phyloP scores from a whole-genome alignment of 2,329 filamentous ascomycete genomes.

The Colletotrichum sojae region DNA sequence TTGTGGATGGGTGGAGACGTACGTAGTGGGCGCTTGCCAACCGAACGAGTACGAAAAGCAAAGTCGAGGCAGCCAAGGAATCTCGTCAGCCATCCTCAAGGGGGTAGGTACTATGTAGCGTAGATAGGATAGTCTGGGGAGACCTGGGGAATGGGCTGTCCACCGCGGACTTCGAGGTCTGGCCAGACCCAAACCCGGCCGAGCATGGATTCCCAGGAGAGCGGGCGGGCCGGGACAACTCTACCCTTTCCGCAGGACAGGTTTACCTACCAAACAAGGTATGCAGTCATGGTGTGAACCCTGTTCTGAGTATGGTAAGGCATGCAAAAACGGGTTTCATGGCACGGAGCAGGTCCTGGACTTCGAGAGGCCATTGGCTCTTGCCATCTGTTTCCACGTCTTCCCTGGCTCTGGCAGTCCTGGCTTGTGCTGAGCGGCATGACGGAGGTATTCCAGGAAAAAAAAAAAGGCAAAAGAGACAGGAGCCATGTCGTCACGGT shows the following conservation, averaged over 20 bases:
- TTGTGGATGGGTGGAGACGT: background rate
- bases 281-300: too few species aligned
- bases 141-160: background rate
- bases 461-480: slow-evolving; percentile 25
- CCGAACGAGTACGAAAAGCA: slow-evolving; percentile 41
- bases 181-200: slow-evolving; percentile 10
- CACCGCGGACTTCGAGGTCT: background rate
- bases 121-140: slow-evolving; percentile 11
- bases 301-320: background rate
- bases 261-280: background rate
- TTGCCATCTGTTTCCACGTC: slow-evolving; percentile 38
- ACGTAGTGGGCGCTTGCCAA: slow-evolving; percentile 1
- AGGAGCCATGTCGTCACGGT: slow-evolving; percentile 38
- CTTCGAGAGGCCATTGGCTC: slow-evolving; percentile 30
- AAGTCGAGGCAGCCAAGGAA: slow-evolving; percentile 30
- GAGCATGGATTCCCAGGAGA: slow-evolving; percentile 28
- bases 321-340: slow-evolving; percentile 39
- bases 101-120: too few species aligned
- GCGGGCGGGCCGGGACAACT: slow-evolving; percentile 30
- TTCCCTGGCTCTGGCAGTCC: slow-evolving; percentile 6
- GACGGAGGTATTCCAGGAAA: slow-evolving; percentile 18
- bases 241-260: background rate
- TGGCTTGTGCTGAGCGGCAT: slow-evolving; percentile 20
- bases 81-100: slow-evolving; percentile 15
- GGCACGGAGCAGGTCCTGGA: slow-evolving; percentile 32